phyloP scores from a whole-genome alignment of 768 basidiomycete species.

The Boletus subcaerulescens region DNA sequence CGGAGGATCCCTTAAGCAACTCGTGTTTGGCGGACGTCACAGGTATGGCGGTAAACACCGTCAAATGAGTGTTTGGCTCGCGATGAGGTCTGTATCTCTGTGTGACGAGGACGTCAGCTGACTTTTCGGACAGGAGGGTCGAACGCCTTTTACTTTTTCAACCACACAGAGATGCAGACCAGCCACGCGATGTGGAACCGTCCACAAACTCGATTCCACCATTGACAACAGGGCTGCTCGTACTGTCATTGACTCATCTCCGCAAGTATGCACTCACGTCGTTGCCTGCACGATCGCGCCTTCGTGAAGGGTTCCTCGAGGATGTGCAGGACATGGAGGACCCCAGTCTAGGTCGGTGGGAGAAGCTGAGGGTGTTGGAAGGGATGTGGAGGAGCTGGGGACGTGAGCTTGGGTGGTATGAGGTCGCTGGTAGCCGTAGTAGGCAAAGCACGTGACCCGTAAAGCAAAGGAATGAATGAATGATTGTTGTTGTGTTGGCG shows the following conservation, averaged over 20 bases:
- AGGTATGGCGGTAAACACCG: constrained; percentile 56
- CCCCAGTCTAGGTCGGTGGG: constrained; percentile 58
- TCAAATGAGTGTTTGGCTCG: constrained; percentile 61
- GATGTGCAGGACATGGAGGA: constrained; percentile 84
- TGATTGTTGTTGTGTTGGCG: not conserved
- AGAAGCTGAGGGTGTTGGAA: constrained; percentile 76
- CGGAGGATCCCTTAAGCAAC: constrained; percentile 47
- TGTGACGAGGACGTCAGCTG: not conserved
- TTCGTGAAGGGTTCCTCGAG: constrained; percentile 78
- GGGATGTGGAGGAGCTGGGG: constrained; percentile 93
- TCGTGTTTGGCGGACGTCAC: constrained; percentile 51
- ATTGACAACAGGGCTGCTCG: constrained; percentile 68
- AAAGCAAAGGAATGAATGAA: no score
- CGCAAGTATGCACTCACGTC: constrained; percentile 58
- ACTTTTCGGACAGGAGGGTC: constrained; percentile 45
- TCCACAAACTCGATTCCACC: constrained; percentile 35
- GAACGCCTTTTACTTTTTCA: constrained; percentile 64
- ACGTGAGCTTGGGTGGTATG: constrained; percentile 57
- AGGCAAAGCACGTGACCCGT: constrained; percentile 9
- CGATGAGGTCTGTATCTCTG: constrained; percentile 54
- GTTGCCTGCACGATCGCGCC: constrained; percentile 55
- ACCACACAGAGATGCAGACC: constrained; percentile 26
- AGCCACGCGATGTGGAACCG: not conserved
- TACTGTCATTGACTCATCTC: constrained; percentile 67
- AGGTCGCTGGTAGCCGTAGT: constrained; percentile 15